Evolutionary conservation across 129 eudicot species (phyloP), one percentile per base, ranked within the genome.

Genomic region (Daucus carota): DNA sequence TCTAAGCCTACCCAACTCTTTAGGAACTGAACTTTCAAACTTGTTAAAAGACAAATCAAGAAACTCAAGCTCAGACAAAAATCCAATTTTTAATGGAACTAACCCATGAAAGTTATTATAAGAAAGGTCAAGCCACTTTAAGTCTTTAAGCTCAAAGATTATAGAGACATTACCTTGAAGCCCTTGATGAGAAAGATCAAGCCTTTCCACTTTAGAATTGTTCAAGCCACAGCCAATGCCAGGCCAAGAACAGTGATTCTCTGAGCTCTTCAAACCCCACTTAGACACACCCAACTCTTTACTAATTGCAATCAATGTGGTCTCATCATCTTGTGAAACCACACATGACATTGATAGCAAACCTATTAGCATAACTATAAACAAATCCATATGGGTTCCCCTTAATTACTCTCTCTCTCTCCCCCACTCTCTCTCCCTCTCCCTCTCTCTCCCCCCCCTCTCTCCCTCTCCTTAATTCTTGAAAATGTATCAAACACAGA

Each of bases 41-140:
- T 84, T 89, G 70, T 95, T 95, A 75, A 82, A 88, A 22, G 97
- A 91, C 45, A 95, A 90, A 95, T 95, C 99, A 89, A 95, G 96
- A 92, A 92, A 88, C 84, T 95, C 89, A 77, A 95, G 97, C 81
- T 85, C 83, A 40, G 89, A 82, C 36, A 95, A 83, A 41, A 92
- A 78, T 62, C 96, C 97, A 77, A 95, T 78, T 67, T 81, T 77
- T 63, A 76, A 82, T 47, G 97, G 99, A 48, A 95, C 86, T 76
- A 81, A 50, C 31, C 97, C 99, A 83, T 88, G 87, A 73, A 95
- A 92, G 40, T 83, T 82, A 82, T 95, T 95, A 75, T 69, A 76
- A 0, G 99, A 95, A 82, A 95, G 92, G 83, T 95, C 97, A 76
- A 95, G 90, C 87, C 89, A 88, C 73, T 92, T 95, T 38, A 95